Conservation (phyloP, 1,284 basidiomycete genomes). For the Cutaneotrichosporon arboriforme region DNA sequence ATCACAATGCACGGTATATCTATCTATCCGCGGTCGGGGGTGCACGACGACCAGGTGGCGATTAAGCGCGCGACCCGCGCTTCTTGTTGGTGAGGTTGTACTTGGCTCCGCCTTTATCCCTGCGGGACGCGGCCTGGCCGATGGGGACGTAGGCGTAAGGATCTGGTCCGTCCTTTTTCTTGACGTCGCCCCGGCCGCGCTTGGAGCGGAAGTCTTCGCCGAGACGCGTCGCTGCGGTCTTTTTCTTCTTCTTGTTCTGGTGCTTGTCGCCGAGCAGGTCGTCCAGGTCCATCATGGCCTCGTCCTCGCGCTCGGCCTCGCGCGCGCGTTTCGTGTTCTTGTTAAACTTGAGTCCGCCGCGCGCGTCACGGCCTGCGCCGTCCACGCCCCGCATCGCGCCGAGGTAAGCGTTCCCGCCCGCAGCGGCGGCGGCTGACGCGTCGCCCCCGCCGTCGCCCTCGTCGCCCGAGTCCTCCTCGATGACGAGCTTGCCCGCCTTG, state of each 20-base stretch:
- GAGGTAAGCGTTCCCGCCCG: constrained; percentile 75
- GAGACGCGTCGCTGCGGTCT: constrained; percentile 48
- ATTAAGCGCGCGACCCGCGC: constrained; percentile 36
- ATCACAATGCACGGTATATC: background rate
- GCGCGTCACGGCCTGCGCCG: constrained; percentile 76
- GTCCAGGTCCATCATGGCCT: constrained; percentile 35
- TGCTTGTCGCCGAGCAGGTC: constrained; percentile 59
- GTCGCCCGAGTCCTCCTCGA: constrained; percentile 58
- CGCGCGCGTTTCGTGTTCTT: constrained; percentile 90
- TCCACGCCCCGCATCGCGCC: constrained; percentile 72
- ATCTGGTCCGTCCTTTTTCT: constrained; percentile 69
- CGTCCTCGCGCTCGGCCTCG: constrained; percentile 56
- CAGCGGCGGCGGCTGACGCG: constrained; percentile 53
- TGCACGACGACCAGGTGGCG: no score
- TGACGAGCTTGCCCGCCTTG: constrained; percentile 82
- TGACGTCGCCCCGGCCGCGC: constrained; percentile 90
- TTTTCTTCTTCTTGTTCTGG: constrained; percentile 50
- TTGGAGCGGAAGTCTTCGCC: constrained; percentile 72
- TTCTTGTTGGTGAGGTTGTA: constrained; percentile 48
- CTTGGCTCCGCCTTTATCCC: constrained; percentile 26
- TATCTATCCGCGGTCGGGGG: background rate
- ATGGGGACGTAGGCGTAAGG: constrained; percentile 89
- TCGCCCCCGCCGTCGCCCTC: constrained; percentile 35
- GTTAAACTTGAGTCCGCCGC: constrained; percentile 88
- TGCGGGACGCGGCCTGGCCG: constrained; percentile 60